A percentile compares a stretch with the other conserved stretches of the same genome.
Evolutionary conservation across 1,139 yeast species (phyloP).

Genomic region (Magnusiomyces ingens): DNA sequence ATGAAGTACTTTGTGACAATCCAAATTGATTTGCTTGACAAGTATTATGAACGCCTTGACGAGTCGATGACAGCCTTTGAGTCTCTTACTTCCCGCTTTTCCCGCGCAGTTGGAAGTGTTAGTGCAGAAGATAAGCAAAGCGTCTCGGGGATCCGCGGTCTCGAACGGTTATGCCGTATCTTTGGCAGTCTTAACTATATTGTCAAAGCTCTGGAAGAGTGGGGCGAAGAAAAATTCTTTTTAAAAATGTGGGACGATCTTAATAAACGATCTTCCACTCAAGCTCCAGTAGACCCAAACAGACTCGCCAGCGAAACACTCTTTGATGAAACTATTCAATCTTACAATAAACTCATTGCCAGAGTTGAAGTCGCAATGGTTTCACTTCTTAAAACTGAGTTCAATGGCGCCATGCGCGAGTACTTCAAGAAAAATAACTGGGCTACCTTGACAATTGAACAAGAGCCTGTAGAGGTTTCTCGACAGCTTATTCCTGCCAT

Average conservation of each 20-base stretch:
- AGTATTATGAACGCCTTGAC: slow-evolving; percentile 48
- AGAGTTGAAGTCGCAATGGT: slow-evolving; percentile 40
- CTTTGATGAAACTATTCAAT: slow-evolving; percentile 46
- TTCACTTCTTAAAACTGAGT: slow-evolving; percentile 45
- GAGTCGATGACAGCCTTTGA: slow-evolving; percentile 44
- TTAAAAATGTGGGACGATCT: slow-evolving; percentile 50
- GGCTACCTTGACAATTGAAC: neutral
- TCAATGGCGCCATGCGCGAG: slow-evolving; percentile 44
- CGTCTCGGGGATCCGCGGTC: slow-evolving; percentile 37
- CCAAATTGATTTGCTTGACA: slow-evolving; percentile 57
- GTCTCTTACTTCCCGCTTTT: slow-evolving; percentile 37
- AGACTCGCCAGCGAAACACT: slow-evolving; percentile 38
- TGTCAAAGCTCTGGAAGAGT: slow-evolving; percentile 45
- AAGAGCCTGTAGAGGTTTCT: slow-evolving; percentile 21
- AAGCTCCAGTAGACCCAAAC: slow-evolving; percentile 11
- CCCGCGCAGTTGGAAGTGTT: slow-evolving; percentile 36
- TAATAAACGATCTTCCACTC: slow-evolving; percentile 18
- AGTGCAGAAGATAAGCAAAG: slow-evolving; percentile 30
- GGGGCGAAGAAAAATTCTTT: slow-evolving; percentile 63
- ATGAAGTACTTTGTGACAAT: slow-evolving; percentile 62
- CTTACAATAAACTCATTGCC: slow-evolving; percentile 40
- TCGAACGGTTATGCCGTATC: slow-evolving; percentile 51
- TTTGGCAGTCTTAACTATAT: slow-evolving; percentile 56
- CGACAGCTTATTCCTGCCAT: slow-evolving; percentile 37
- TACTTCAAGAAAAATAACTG: slow-evolving; percentile 35